Base-by-base conservation (phyloP, 352 stramenopile genomes). In the Globisporangium iwayamae region DNA sequence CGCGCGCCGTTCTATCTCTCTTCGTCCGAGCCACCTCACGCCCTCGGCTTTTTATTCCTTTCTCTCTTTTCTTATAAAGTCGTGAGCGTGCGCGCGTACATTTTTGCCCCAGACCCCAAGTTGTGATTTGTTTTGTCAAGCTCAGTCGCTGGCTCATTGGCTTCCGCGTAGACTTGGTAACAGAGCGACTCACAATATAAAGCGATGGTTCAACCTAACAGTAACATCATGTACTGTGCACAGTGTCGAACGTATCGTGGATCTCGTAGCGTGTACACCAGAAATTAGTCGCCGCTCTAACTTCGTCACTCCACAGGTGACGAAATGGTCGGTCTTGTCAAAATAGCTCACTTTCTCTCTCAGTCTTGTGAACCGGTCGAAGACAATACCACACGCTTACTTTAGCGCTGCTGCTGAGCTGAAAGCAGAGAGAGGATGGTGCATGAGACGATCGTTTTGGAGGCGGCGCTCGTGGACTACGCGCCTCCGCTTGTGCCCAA, bases 381-480 rank as follows among this genome's bases (percentile, higher is more conserved):
- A 41, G 36, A 41, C 13, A 14, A 16, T 14, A 11, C 36, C 36
- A 11, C 9, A 4, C 36, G 36, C 36, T 41, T 14, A 41, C 36
- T 41, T 41, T 41, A 14, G 36, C 36, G 41, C 41, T n/a, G 14
- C 16, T 6, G 41, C 41, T 47, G 9, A 48, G 43, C 43, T 22
- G 43, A 11, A 4, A 48, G 18, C 8, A 3, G 18, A 47, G 41
- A 28, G 41, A 22, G 16, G 43, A 48, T 48, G 43, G 43, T 7
- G 43, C 43, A 48, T 5, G 43, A 48, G 43, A 48, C 43, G 43
- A 48, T 76, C 18, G 32, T 76, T n/a, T 48, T 76, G 18, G 67
- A 76, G 57, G 62, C 70, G 11, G 14, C 11, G n/a, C 52, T 76
- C 3, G 41, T 58, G 16, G 67, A 74, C 61, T 65, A 69, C 28